These are phyloP conservation scores for Leptodermis oblonga DNA, from an alignment of 257 asterid species.

Conservation along the genomic window DNA sequence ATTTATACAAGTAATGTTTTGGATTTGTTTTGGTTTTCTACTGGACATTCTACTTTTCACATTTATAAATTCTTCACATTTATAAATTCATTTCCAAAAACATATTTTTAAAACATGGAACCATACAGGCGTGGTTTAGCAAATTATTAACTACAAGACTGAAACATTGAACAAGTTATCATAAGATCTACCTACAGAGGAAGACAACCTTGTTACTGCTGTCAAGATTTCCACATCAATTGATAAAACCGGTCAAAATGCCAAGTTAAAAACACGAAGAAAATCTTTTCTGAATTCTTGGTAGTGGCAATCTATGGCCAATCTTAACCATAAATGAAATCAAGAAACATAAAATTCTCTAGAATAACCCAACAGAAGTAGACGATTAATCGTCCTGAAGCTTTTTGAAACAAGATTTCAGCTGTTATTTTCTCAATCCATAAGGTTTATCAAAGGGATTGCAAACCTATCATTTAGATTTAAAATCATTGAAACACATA, in stretches of 20 bases:
- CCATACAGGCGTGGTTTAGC: too few relatives aligned
- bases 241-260: background rate
- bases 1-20: background rate
- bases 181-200: background rate
- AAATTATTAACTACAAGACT: background rate
- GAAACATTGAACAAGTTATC: background rate
- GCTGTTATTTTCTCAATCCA: background rate
- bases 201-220: background rate
- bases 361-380: background rate
- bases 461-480: background rate
- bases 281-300: background rate
- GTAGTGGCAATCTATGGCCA: background rate
- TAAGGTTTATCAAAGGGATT: background rate
- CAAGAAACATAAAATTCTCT: conserved; percentile 1
- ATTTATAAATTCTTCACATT: too few relatives aligned
- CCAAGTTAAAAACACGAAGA: background rate
- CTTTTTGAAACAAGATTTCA: background rate
- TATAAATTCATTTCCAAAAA: too few relatives aligned
- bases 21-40: too few relatives aligned
- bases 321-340: background rate
- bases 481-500: background rate
- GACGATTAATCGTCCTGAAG: background rate
- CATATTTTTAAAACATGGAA: too few relatives aligned
- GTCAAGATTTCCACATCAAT: background rate
- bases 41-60: too few relatives aligned